A percentile compares a stretch with the other conserved stretches of the same genome.
phyloP scores from a whole-genome alignment of 139 green algal species.

The Chlamydomonas schloesseri region DNA sequence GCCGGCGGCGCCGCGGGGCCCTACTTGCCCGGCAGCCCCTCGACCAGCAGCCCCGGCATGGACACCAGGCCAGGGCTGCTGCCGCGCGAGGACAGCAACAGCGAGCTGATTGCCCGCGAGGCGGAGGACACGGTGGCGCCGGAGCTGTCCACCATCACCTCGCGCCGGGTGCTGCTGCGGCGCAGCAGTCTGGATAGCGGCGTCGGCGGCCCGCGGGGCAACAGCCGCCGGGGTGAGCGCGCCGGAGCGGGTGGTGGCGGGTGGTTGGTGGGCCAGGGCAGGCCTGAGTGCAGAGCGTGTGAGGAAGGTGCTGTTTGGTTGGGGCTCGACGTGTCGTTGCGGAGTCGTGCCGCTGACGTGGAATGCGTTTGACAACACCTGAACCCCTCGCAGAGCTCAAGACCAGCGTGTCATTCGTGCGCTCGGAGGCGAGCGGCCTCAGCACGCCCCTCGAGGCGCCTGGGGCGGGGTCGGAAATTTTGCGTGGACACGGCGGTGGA shows the following conservation, averaged over 20 bases:
- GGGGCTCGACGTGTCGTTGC: too few relatives aligned
- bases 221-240: not conserved
- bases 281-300: not conserved
- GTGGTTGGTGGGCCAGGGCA: not conserved
- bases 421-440: slow-evolving; percentile 10
- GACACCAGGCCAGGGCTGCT: not conserved
- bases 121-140: slow-evolving; percentile 24
- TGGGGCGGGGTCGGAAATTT: not conserved
- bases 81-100: slow-evolving; percentile 21
- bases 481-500: too few relatives aligned
- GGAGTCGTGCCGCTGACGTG: not conserved
- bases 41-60: not conserved
- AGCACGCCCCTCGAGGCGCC: slow-evolving; percentile 13
- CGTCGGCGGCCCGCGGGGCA: not conserved
- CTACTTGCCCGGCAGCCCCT: not conserved
- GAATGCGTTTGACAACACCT: not conserved
- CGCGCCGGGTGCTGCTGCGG: not conserved
- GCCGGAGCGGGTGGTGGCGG: not conserved
- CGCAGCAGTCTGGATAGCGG: not conserved
- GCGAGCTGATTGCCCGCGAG: slow-evolving; percentile 20
- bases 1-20: not conserved
- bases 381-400: not conserved
- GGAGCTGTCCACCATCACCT: slow-evolving; percentile 17
- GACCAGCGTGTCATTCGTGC: not conserved
- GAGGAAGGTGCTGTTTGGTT: not conserved